phyloP scores from a whole-genome alignment of 805 yeast species.

The Candida palmyrensis region DNA sequence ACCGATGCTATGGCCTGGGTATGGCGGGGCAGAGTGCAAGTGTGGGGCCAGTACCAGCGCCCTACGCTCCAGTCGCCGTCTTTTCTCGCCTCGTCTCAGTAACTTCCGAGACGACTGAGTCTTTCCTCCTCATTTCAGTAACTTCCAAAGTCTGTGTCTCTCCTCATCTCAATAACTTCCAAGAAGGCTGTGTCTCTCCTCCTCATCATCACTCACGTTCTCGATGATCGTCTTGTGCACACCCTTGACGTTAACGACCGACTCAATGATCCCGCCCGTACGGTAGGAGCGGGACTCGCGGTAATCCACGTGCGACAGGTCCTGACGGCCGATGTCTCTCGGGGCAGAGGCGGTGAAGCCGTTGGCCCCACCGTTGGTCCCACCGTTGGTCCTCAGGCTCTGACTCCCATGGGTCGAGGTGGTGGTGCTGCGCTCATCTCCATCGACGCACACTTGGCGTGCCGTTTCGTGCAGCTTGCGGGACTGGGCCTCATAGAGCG shows the following conservation, averaged over 20 bases:
- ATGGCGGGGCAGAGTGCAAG: no score
- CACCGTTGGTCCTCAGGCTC: conserved; percentile 15
- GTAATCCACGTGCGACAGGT: conserved; percentile 17
- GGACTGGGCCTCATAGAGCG: conserved; percentile 20
- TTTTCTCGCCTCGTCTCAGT: no score
- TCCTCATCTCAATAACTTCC: background rate
- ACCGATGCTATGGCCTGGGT: no score
- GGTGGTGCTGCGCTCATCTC: conserved; percentile 4
- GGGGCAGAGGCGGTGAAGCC: conserved; percentile 5
- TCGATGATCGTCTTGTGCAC: conserved; percentile 83
- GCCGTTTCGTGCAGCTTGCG: conserved; percentile 5
- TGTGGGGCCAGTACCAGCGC: no score
- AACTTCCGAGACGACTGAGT: no score
- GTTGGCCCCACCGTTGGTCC: conserved; percentile 4
- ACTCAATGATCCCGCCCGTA: conserved; percentile 71
- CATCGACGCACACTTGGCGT: no score
- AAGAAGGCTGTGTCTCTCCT: conserved; percentile 11
- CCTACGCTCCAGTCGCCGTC: background rate
- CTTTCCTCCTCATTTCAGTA: no score
- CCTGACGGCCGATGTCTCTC: no score
- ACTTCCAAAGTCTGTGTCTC: no score
- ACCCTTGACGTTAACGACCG: conserved; percentile 79
- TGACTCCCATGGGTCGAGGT: no score
- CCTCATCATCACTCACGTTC: conserved; percentile 47
- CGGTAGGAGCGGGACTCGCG: conserved; percentile 35